These are phyloP conservation scores for Galeopsis tetrahit DNA, from an alignment of 257 asterid genomes.

Conservation along the genomic window DNA sequence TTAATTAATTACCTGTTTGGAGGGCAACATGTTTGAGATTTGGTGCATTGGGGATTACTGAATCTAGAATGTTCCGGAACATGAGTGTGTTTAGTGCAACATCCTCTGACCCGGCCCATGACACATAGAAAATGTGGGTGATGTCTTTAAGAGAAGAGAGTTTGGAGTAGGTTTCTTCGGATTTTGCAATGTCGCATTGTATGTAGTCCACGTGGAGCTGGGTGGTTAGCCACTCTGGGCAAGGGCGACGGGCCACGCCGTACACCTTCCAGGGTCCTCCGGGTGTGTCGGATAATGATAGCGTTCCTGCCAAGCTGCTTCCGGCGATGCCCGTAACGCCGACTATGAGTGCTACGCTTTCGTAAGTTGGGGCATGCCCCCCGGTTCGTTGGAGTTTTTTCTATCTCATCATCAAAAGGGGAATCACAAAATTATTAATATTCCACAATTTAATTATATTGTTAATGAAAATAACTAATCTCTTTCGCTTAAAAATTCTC, in stretches of 20 bases:
- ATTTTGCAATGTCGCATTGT: slow-evolving; percentile 64
- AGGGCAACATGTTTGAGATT: slow-evolving; percentile 56
- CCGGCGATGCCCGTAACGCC: slow-evolving; percentile 81
- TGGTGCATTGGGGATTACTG: slow-evolving; percentile 54
- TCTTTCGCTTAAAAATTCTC: too few relatives aligned
- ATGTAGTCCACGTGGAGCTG: slow-evolving; percentile 59
- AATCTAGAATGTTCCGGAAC: slow-evolving; percentile 60
- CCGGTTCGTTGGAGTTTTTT: slow-evolving; percentile 39
- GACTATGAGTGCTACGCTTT: slow-evolving; percentile 63
- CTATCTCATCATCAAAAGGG: slow-evolving; percentile 42
- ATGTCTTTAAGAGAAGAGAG: slow-evolving; percentile 55
- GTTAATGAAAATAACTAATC: too few relatives aligned
- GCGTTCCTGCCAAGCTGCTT: slow-evolving; percentile 67
- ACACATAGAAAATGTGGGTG: slow-evolving; percentile 71
- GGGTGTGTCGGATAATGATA: slow-evolving; percentile 67
- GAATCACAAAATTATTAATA: too few relatives aligned
- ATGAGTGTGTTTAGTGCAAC: slow-evolving; percentile 57
- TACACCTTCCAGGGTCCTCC: slow-evolving; percentile 88
- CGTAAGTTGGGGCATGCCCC: slow-evolving; percentile 26
- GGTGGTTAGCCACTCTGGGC: slow-evolving; percentile 63
- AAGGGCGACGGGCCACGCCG: slow-evolving; percentile 72
- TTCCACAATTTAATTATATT: too few relatives aligned
- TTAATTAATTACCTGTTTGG: slow-evolving; percentile 51
- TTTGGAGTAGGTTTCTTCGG: slow-evolving; percentile 52
- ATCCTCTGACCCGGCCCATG: slow-evolving; percentile 69